Conservation (phyloP, 2,329 filamentous ascomycete genomes). For the Calonectria pauciramosa region DNA sequence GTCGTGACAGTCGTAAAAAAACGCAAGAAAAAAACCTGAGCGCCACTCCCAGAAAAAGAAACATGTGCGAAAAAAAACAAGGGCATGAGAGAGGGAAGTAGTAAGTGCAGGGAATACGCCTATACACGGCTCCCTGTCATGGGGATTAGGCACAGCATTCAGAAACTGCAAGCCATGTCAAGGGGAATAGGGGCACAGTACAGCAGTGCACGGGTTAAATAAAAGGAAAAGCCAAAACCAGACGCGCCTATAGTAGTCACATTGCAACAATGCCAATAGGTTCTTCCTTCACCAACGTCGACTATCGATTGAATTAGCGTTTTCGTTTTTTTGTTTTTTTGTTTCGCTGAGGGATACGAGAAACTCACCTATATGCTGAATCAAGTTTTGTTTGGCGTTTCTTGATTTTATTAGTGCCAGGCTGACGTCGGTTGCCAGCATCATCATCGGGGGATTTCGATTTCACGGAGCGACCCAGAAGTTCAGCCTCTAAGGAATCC, state of each 20-base stretch:
- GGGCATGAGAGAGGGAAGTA: constrained; percentile 8
- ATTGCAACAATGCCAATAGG: not conserved
- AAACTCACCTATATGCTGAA: constrained; percentile 54
- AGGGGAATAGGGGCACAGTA: constrained; percentile 28
- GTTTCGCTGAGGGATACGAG: not conserved
- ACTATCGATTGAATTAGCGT: constrained; percentile 42
- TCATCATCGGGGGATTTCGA: constrained; percentile 43
- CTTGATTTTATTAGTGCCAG: constrained; percentile 42
- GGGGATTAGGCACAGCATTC: constrained; percentile 30
- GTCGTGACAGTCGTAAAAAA: constrained; percentile 46
- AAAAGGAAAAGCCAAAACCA: constrained; percentile 21
- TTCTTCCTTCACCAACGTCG: constrained; percentile 52
- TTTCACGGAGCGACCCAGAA: constrained; percentile 52
- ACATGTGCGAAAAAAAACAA: constrained; percentile 21
- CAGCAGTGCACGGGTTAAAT: constrained; percentile 31
- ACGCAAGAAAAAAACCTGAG: constrained; percentile 36
- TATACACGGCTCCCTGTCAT: constrained; percentile 1
- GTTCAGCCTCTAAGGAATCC: constrained; percentile 55
- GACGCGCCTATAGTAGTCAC: constrained; percentile 19
- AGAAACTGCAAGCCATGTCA: constrained; percentile 21
- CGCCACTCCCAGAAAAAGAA: constrained; percentile 37
- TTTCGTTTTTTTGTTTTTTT: too few relatives aligned
- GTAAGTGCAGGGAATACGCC: constrained; percentile 16
- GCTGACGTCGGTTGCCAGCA: constrained; percentile 33
- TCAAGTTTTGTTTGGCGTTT: constrained; percentile 53